Evolutionary conservation across 768 basidiomycete species (phyloP), one percentile per base, ranked within the genome.

Genomic region (Leccinellum albellum): DNA sequence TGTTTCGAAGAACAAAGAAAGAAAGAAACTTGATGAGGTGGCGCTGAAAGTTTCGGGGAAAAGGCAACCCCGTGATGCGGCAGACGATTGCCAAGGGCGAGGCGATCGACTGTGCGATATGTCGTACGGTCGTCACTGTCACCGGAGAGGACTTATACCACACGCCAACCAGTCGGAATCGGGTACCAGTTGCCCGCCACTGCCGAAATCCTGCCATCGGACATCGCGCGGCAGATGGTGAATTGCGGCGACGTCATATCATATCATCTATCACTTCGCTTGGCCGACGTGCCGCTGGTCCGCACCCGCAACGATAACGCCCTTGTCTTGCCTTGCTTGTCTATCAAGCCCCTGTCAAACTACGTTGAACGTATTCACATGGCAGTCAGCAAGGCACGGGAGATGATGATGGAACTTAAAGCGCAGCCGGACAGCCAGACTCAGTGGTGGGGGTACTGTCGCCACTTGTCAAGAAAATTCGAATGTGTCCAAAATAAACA

Each of bases 371-470:
- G 15, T 40, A 4, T 24, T 23, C 56, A 50, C 58, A 66, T 61
- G 56, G 58, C 55, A 40, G 48, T 20, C 29, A 55, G 59, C 54
- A 59, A 68, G 65, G 68, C 58, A 64, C 64, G 4, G 56, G 40
- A n/a, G 40, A 42, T 33, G 23, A 55, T 49, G 45, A 20, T 35
- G 21, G 20, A 21, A 42, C 40, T 42, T 20, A 42, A 48, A 48
- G 46, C 46, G 24, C 46, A 51, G 31, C 20, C 40, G 48, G 51
- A 35, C 32, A 14, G 26, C 53, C 46, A 29, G 37, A 66, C 64
- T 58, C 54, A 57, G 40, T 44, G 35, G 28, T 29, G 29, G 29
- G 29, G 29, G 29, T 31, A 10, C 32, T 3, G 14, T 14, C 14
- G 32, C 54, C 62, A 50, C 56, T 44, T 56, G 60, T 40, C 54